Base-by-base conservation (phyloP, 441 rosid genomes). In the Adansonia madagascariensis region DNA sequence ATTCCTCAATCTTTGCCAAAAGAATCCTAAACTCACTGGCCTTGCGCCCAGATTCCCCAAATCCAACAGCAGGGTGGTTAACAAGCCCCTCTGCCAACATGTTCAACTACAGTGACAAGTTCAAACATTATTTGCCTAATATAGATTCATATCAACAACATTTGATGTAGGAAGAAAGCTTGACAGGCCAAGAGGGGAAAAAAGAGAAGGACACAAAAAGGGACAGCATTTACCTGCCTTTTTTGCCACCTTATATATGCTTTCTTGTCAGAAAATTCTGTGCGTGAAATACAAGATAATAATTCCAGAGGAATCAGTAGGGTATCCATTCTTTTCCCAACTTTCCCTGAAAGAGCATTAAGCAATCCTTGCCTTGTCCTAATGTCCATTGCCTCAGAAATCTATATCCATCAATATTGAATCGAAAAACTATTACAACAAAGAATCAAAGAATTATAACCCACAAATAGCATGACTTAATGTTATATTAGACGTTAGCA, bases 201-300 rank as follows among this genome's bases (percentile, higher is more conserved):
- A 69, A 78, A 72, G 55, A 50, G 78, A 75, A 76, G 76, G n/a
- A 59, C 6, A 52, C 46, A 76, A 80, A 79, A 74, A 71, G 74
- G 69, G 74, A 77, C 52, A 82, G 80, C 78, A 82, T 83, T 86
- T 87, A 92, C 99, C 98, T 92, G 99, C 92, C 99, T 94, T 84
- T 92, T 97, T 87, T 97, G 99, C 98, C 99, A 97, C 80, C 92
- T 93, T 82, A 97, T 89, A 76, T 88, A 97, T 61, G 98, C 91
- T 86, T 94, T 94, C 86, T 94, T 94, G 80, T 97, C 98, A 77
- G 99, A 88, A 88, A 97, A 97, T 84, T 97, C 98, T 35, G 98
- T 89, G 75, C 95, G 91, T 77, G 99, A 94, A 82, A 92, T 89
- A 63, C 97, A 92, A 72, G 94, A 93, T 81, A 97, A 84, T 85